Evolutionary conservation across 2,329 filamentous ascomycete genomes (phyloP).

Genomic region (Exophiala alcalophila): DNA sequence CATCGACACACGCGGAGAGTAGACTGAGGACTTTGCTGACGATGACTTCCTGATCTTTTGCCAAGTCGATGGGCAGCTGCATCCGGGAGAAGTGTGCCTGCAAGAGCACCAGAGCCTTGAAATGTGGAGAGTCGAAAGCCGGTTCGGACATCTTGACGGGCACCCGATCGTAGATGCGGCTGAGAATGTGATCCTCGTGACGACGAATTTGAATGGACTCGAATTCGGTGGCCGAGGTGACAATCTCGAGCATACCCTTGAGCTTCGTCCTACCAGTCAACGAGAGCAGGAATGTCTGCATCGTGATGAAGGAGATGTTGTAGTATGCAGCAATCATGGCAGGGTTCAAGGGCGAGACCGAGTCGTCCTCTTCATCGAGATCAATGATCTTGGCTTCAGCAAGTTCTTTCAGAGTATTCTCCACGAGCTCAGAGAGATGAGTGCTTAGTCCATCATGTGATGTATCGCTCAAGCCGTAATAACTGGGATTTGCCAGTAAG

Average conservation of each 20-base stretch:
- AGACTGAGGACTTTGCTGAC: constrained; percentile 81
- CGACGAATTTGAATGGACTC: constrained; percentile 91
- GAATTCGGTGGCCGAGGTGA: constrained; percentile 95
- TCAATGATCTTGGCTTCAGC: constrained; percentile 93
- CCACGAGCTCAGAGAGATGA: constrained; percentile 90
- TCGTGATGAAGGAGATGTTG: constrained; percentile 98
- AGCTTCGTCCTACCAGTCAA: constrained; percentile 85
- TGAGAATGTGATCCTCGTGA: constrained; percentile 83
- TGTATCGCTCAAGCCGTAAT: constrained; percentile 84
- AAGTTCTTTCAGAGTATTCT: constrained; percentile 86
- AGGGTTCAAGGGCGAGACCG: constrained; percentile 83
- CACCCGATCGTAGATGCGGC: constrained; percentile 88
- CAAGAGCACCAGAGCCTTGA: constrained; percentile 95
- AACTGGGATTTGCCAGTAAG: constrained; percentile 91
- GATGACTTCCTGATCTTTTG: constrained; percentile 90
- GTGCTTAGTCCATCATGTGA: constrained; percentile 91
- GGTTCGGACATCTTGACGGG: constrained; percentile 92
- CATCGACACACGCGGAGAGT: constrained; percentile 88
- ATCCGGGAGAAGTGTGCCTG: constrained; percentile 97
- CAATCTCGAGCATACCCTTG: constrained; percentile 94
- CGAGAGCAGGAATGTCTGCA: constrained; percentile 96
- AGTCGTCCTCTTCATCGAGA: constrained; percentile 89
- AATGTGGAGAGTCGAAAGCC: constrained; percentile 88
- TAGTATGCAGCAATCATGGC: constrained; percentile 99
- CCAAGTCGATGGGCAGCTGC: constrained; percentile 91